phyloP scores from a whole-genome alignment of 23 red algal genomes.

The Gracilaria gracilis region DNA sequence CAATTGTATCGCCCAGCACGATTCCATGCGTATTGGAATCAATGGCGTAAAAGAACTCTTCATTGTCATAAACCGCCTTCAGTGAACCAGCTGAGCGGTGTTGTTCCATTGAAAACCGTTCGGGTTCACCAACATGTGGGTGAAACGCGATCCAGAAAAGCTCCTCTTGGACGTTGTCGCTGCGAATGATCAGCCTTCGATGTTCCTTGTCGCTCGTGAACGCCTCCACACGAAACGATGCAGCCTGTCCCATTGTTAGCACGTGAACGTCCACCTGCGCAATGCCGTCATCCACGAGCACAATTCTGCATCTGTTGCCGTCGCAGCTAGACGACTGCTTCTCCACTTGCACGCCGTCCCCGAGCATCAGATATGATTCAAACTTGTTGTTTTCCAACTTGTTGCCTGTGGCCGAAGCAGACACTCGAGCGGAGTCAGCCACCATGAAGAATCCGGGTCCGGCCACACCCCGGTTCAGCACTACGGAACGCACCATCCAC shows the following conservation, averaged over 20 bases:
- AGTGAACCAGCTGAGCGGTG: background rate
- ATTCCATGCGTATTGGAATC: slow-evolving; percentile 29
- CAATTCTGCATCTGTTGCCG: slow-evolving; percentile 13
- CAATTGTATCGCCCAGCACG: background rate
- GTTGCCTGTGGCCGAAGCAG: too few relatives aligned
- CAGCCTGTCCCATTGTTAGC: background rate
- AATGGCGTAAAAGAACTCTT: slow-evolving; percentile 11
- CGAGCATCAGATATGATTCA: slow-evolving; percentile 56
- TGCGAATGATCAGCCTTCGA: slow-evolving; percentile 38
- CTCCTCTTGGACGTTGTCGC: background rate
- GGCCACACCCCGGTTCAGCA: background rate
- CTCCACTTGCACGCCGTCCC: slow-evolving; percentile 28
- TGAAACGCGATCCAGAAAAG: slow-evolving; percentile 40
- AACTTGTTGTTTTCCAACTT: slow-evolving; percentile 34
- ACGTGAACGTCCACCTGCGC: slow-evolving; percentile 26
- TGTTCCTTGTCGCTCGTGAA: background rate
- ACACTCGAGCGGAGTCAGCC: slow-evolving; percentile 7
- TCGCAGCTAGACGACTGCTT: slow-evolving; percentile 9
- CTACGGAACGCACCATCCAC: slow-evolving; percentile 36
- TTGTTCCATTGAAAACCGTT: slow-evolving; percentile 36
- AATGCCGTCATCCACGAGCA: slow-evolving; percentile 24
- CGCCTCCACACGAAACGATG: background rate
- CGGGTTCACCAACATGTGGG: slow-evolving; percentile 26
- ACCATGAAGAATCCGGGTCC: slow-evolving; percentile 43
- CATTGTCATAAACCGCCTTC: slow-evolving; percentile 22